These are phyloP conservation scores for Boletus pseudo-olivaceus DNA, from an alignment of 768 basidiomycete species.

Conservation along the genomic window DNA sequence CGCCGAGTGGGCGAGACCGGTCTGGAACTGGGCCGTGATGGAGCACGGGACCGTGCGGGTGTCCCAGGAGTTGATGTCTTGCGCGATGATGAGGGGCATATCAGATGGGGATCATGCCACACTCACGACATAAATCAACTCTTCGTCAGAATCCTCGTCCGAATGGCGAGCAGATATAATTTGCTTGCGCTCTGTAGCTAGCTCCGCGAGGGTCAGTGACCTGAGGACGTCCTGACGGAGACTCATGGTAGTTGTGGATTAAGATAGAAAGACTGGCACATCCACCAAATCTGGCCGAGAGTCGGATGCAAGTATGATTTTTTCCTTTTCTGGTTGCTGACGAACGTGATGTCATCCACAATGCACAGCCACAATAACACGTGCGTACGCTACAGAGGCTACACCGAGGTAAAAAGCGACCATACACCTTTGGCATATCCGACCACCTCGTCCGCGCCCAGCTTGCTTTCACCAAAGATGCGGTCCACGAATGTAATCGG, in stretches of 20 bases:
- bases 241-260: conserved; percentile 46
- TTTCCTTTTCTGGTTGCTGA: conserved; percentile 16
- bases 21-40: conserved; percentile 47
- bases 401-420: conserved; percentile 67
- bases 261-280: conserved; percentile 2
- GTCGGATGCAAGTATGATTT: too few relatives aligned
- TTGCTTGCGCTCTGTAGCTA: conserved; percentile 28
- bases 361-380: conserved; percentile 5
- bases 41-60: conserved; percentile 58
- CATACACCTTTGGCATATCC: conserved; percentile 85
- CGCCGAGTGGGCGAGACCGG: conserved; percentile 35
- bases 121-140: conserved; percentile 70
- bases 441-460: conserved; percentile 85
- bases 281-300: neutral
- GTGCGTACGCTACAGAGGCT: conserved; percentile 44
- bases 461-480: conserved; percentile 90
- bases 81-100: conserved; percentile 5
- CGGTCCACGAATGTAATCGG: conserved; percentile 95
- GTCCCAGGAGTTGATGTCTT: conserved; percentile 69
- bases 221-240: conserved; percentile 69
- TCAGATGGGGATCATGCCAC: neutral
- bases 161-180: conserved; percentile 3
- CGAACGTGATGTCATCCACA: conserved; percentile 21
- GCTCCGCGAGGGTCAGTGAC: conserved; percentile 42
- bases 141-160: conserved; percentile 60